Percentiles rank a stretch among this genome's conserved stretches.
phyloP scores from a whole-genome alignment of 2,329 filamentous ascomycete genomes.

The Phyllosticta citribraziliensis region DNA sequence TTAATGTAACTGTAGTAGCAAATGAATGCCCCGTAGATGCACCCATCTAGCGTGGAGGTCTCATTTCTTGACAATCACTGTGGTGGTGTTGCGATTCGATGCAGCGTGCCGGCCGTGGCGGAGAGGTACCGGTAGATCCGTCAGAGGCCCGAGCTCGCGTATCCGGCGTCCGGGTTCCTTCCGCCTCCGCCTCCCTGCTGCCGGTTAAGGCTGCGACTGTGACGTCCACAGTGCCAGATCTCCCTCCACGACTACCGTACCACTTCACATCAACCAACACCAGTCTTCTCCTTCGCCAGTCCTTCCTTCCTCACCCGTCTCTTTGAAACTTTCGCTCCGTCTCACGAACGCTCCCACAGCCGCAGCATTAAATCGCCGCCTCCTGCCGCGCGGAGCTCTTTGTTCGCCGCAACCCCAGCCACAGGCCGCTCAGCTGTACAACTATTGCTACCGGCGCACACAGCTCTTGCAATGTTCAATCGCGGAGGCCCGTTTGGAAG shows the following conservation, averaged over 20 bases:
- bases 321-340: neutral
- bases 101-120: too few relatives aligned
- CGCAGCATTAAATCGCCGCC: neutral
- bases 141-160: neutral
- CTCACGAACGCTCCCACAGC: neutral
- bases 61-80: neutral
- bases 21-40: too few relatives aligned
- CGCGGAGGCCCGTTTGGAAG: neutral
- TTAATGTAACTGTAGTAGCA: too few relatives aligned
- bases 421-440: neutral
- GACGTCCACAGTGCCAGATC: neutral
- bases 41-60: too few relatives aligned
- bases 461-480: neutral
- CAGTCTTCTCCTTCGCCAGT: neutral
- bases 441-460: neutral
- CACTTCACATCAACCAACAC: neutral
- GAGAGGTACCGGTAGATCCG: neutral
- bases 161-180: neutral
- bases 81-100: neutral
- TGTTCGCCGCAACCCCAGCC: neutral
- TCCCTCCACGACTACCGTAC: neutral
- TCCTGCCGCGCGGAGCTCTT: neutral
- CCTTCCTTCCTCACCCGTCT: neutral
- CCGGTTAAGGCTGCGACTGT: neutral
- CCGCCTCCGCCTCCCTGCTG: neutral